Percentiles rank a stretch among this genome's conserved stretches.
phyloP scores from a whole-genome alignment of 1,139 yeast species.

The Geotrichum macrosporum region DNA sequence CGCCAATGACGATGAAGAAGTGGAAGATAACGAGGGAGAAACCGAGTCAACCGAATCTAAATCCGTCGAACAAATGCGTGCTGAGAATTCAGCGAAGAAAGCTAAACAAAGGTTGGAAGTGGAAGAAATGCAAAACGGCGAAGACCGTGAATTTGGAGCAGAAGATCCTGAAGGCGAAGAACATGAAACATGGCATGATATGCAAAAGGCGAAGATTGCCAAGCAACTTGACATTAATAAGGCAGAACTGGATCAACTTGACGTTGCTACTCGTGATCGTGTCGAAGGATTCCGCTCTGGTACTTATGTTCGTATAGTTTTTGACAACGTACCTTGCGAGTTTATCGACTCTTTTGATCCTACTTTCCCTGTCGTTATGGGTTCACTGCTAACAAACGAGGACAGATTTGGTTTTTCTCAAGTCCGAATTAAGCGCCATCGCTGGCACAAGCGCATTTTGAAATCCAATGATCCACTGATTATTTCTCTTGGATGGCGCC shows the following conservation, averaged over 20 bases:
- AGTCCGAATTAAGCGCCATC: conserved; percentile 92
- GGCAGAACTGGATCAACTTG: conserved; percentile 61
- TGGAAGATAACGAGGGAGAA: conserved; percentile 53
- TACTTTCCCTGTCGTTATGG: conserved; percentile 75
- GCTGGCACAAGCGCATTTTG: conserved; percentile 97
- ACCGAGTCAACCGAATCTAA: conserved; percentile 50
- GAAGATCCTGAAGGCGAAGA: conserved; percentile 71
- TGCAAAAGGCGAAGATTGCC: conserved; percentile 94
- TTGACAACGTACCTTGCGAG: conserved; percentile 83
- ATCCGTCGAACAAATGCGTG: conserved; percentile 48
- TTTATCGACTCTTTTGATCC: conserved; percentile 85
- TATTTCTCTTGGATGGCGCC: conserved; percentile 93
- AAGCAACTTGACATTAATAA: conserved; percentile 93
- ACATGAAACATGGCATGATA: conserved; percentile 93
- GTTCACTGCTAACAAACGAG: conserved; percentile 87
- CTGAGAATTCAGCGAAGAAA: conserved; percentile 79
- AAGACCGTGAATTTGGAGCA: conserved; percentile 66
- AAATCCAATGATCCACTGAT: conserved; percentile 95
- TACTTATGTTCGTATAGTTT: conserved; percentile 84
- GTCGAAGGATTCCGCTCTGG: conserved; percentile 95
- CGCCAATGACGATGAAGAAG: conserved; percentile 40
- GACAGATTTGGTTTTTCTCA: conserved; percentile 89
- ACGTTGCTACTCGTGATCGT: conserved; percentile 64
- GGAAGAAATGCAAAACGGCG: conserved; percentile 75
- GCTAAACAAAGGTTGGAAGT: conserved; percentile 84